Conservation (phyloP, 352 stramenopile genomes). For the Pythium rishiriense region DNA sequence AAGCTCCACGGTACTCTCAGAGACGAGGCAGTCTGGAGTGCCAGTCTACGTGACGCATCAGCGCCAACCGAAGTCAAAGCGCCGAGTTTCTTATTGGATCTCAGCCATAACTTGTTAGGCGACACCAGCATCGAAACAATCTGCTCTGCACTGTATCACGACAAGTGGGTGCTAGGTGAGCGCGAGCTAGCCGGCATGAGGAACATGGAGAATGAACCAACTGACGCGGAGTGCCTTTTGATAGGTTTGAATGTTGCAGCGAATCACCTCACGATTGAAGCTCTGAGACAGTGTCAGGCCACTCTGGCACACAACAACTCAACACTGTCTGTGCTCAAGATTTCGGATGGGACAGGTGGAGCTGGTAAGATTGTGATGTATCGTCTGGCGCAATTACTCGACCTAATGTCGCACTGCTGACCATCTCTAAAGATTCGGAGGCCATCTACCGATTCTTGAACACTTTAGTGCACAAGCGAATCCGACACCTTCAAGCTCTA, state of each 20-base stretch:
- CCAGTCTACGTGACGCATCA: slow-evolving; percentile 43
- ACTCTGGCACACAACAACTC: slow-evolving; percentile 46
- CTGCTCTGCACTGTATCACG: slow-evolving; percentile 55
- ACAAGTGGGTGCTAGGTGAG: slow-evolving; percentile 67
- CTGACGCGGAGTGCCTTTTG: not conserved
- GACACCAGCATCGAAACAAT: slow-evolving; percentile 41
- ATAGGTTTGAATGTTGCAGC: slow-evolving; percentile 47
- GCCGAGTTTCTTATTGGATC: slow-evolving; percentile 41
- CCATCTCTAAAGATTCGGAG: not conserved
- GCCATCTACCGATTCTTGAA: slow-evolving; percentile 5
- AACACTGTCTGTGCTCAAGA: slow-evolving; percentile 44
- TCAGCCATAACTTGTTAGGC: slow-evolving; percentile 48
- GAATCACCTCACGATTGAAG: slow-evolving; percentile 40
- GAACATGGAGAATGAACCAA: not conserved
- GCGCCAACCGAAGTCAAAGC: not conserved
- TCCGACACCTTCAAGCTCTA: slow-evolving; percentile 5
- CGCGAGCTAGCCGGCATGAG: no score
- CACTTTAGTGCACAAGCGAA: not conserved
- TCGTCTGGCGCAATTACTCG: not conserved
- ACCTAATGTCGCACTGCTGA: not conserved
- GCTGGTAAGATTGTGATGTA: not conserved
- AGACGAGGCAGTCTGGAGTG: slow-evolving; percentile 58
- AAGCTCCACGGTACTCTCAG: slow-evolving; percentile 55
- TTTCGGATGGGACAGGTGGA: slow-evolving; percentile 31
- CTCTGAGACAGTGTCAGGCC: slow-evolving; percentile 32